phyloP scores from a whole-genome alignment of 202 grass and related monocot species.

The Eragrostis tef region DNA sequence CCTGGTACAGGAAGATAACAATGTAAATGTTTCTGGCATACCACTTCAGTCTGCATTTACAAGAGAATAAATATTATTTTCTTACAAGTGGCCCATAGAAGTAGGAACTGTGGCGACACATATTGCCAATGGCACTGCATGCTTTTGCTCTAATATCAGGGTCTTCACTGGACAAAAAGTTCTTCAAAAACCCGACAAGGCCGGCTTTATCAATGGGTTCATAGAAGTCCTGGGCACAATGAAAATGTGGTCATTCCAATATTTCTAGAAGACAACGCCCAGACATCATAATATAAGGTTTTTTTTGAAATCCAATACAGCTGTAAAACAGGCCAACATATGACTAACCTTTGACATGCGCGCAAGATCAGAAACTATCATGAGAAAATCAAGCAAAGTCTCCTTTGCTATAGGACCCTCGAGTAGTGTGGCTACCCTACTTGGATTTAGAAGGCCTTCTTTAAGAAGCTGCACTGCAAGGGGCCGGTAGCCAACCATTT shows the following conservation, averaged over 20 bases:
- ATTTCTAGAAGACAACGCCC: constrained; percentile 15
- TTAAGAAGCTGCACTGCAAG: constrained; percentile 75
- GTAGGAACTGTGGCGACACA: constrained; percentile 90
- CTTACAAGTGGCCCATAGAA: constrained; percentile 94
- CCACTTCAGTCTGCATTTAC: constrained; percentile 12
- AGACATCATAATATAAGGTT: constrained; percentile 19
- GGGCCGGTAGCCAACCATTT: constrained; percentile 89
- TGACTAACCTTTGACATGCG: constrained; percentile 92
- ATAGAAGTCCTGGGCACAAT: constrained; percentile 77
- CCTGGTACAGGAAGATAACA: constrained; percentile 52
- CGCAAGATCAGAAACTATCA: constrained; percentile 98
- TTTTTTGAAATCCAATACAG: constrained; percentile 14
- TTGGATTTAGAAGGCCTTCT: constrained; percentile 81
- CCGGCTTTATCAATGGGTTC: constrained; percentile 81
- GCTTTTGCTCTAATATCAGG: constrained; percentile 95
- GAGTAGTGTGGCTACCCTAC: constrained; percentile 65
- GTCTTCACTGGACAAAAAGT: constrained; percentile 63
- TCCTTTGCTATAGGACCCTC: constrained; percentile 62
- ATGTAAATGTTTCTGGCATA: constrained; percentile 34
- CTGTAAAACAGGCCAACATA: constrained; percentile 23
- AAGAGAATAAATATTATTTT: constrained; percentile 2
- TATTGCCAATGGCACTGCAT: constrained; percentile 97
- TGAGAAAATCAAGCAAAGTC: constrained; percentile 85
- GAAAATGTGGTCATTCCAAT: constrained; percentile 34
- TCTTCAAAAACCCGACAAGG: constrained; percentile 73